Percentiles rank a stretch among this genome's conserved stretches.
phyloP scores from a whole-genome alignment of 352 stramenopile genomes.

The Phytophthora kernoviae region DNA sequence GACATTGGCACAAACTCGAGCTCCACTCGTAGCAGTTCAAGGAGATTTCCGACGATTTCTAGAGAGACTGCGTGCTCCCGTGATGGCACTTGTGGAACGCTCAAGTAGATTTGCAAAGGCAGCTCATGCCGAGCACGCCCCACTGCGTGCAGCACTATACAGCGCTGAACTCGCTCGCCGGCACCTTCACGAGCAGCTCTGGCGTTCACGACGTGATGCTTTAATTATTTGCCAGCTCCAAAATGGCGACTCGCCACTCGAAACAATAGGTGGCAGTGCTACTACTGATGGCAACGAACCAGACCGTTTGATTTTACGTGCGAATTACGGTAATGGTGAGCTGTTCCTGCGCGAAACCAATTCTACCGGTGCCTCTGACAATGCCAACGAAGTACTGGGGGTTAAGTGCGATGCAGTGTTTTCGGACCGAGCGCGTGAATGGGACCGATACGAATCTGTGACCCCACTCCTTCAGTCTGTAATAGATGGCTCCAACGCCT shows the following conservation, averaged over 20 bases:
- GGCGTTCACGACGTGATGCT: constrained; percentile 56
- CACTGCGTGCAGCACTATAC: constrained; percentile 48
- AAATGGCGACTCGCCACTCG: constrained; percentile 24
- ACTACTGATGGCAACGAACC: constrained; percentile 2
- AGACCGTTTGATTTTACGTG: constrained; percentile 38
- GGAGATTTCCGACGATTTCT: constrained; percentile 57
- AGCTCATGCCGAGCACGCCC: constrained; percentile 58
- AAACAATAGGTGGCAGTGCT: background rate
- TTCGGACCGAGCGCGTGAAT: constrained; percentile 67
- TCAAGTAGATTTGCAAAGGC: constrained; percentile 52
- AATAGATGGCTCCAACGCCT: constrained; percentile 69
- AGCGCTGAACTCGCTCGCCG: constrained; percentile 49
- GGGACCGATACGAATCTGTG: constrained; percentile 62
- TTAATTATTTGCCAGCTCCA: constrained; percentile 71
- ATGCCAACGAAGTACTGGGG: constrained; percentile 27
- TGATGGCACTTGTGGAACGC: constrained; percentile 53
- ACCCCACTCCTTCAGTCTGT: constrained; percentile 68
- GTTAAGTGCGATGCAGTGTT: constrained; percentile 66
- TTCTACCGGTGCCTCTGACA: background rate
- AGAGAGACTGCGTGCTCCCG: constrained; percentile 49
- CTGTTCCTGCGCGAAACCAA: constrained; percentile 40
- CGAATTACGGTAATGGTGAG: constrained; percentile 64
- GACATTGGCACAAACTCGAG: constrained; percentile 48
- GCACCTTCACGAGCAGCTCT: constrained; percentile 79
- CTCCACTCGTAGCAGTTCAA: constrained; percentile 60